Evolutionary conservation across 805 yeast genomes (phyloP).

Genomic region (Saccharomycopsis schoenii): DNA sequence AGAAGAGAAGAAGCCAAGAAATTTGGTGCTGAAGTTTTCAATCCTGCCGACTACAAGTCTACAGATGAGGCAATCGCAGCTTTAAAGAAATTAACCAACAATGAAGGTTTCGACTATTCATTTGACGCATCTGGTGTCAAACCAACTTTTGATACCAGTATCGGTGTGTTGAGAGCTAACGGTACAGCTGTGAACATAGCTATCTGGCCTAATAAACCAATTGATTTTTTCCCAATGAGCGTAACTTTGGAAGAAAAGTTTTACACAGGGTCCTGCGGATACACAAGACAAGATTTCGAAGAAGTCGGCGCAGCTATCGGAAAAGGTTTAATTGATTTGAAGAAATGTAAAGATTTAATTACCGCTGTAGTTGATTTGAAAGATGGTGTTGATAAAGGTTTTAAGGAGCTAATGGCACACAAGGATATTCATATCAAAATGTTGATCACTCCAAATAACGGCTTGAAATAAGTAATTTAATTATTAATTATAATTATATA

Average conservation of each 20-base stretch:
- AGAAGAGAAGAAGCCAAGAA: constrained; percentile 31
- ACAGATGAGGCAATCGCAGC: constrained; percentile 31
- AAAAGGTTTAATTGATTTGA: constrained; percentile 35
- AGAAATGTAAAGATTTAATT: constrained; percentile 37
- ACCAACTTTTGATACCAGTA: constrained; percentile 41
- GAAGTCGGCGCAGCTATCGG: constrained; percentile 44
- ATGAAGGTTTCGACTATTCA: constrained; percentile 38
- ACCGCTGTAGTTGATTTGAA: constrained; percentile 43
- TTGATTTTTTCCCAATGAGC: constrained; percentile 44
- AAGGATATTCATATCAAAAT: constrained; percentile 49
- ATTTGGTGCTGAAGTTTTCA: constrained; percentile 28
- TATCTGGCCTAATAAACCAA: constrained; percentile 47
- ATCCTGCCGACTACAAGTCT: constrained; percentile 33
- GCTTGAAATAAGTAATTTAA: background rate
- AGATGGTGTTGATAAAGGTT: constrained; percentile 45
- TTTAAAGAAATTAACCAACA: constrained; percentile 29
- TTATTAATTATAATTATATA: background rate
- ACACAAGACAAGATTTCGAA: constrained; percentile 45
- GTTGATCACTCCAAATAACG: constrained; percentile 33
- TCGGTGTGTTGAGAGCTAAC: constrained; percentile 39
- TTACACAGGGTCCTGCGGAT: constrained; percentile 54
- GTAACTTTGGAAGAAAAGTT: constrained; percentile 45
- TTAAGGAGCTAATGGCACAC: constrained; percentile 38
- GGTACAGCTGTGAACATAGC: constrained; percentile 59
- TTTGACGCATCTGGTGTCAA: constrained; percentile 49